phyloP scores from a whole-genome alignment of 371 early-diverging fungal species.

The Mortierella sp. region DNA sequence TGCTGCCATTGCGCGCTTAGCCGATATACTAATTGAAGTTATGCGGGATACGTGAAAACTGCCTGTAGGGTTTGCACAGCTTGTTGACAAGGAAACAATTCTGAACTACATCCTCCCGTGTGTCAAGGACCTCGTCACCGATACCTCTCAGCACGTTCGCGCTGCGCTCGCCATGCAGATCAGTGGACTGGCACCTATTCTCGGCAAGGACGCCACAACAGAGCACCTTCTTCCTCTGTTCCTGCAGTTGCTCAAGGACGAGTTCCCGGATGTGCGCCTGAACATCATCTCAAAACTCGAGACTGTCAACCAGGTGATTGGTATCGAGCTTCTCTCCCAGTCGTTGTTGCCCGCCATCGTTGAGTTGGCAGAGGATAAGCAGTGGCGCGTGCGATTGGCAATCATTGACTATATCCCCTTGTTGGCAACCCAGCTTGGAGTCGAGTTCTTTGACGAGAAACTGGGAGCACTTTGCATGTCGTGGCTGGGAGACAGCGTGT shows the following conservation, averaged over 20 bases:
- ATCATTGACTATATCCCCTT: constrained; percentile 98
- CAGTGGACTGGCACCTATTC: constrained; percentile 92
- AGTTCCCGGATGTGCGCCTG: constrained; percentile 96
- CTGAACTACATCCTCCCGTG: constrained; percentile 88
- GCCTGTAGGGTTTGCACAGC: constrained; percentile 79
- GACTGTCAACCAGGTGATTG: constrained; percentile 95
- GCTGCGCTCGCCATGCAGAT: constrained; percentile 96
- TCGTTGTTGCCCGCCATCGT: constrained; percentile 97
- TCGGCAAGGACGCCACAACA: constrained; percentile 96
- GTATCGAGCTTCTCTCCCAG: constrained; percentile 96
- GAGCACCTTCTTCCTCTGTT: constrained; percentile 95
- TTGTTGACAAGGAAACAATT: constrained; percentile 84
- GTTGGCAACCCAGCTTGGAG: constrained; percentile 94
- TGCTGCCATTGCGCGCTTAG: no score
- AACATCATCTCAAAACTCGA: constrained; percentile 98
- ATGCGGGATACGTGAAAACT: no score
- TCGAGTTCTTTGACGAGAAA: constrained; percentile 96
- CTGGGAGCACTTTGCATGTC: constrained; percentile 93
- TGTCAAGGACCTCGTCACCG: constrained; percentile 90
- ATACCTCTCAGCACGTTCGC: constrained; percentile 96
- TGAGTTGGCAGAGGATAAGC: constrained; percentile 98
- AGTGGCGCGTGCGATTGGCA: constrained; percentile 98
- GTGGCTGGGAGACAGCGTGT: constrained; percentile 96
- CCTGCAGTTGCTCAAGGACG: constrained; percentile 95
- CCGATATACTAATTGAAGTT: no score